Conservation (phyloP, 2,329 filamentous ascomycete species). For the Coccinonectria pachysandricola region DNA sequence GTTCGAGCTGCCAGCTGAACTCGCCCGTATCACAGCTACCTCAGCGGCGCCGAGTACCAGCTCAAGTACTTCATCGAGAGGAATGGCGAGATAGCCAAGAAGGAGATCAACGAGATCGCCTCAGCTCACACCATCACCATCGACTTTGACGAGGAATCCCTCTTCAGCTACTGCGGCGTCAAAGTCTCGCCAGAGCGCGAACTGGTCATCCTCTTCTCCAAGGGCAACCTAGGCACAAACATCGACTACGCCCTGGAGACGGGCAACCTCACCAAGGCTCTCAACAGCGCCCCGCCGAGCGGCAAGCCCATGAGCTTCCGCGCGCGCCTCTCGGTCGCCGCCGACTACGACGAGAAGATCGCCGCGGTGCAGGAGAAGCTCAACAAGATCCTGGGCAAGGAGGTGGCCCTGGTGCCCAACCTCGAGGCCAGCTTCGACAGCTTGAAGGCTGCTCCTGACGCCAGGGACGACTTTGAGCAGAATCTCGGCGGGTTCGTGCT, state of each 20-base stretch:
- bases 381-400: constrained; percentile 27
- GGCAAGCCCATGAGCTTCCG: constrained; percentile 29
- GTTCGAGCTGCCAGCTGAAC: no score
- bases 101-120: constrained; percentile 39
- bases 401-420: constrained; percentile 36
- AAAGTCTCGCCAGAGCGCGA: constrained; percentile 32
- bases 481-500: constrained; percentile 30
- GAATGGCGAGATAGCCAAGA: constrained; percentile 28
- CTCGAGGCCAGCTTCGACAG: constrained; percentile 34
- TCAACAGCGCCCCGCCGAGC: constrained; percentile 32
- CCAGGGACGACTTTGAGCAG: constrained; percentile 30
- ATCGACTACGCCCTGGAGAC: constrained; percentile 27
- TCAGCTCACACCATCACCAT: constrained; percentile 34
- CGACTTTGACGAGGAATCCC: constrained; percentile 32
- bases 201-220: constrained; percentile 38
- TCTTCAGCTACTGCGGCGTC: constrained; percentile 33
- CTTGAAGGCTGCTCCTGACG: constrained; percentile 23
- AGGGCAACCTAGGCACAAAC: constrained; percentile 35
- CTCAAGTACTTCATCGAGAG: constrained; percentile 28
- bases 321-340: constrained; percentile 31
- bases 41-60: constrained; percentile 30
- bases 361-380: constrained; percentile 28
- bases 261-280: constrained; percentile 30
- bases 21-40: constrained; percentile 28
- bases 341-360: constrained; percentile 33